phyloP scores from a whole-genome alignment of 2,329 filamentous ascomycete species.

The Dothideomycetes sp. region DNA sequence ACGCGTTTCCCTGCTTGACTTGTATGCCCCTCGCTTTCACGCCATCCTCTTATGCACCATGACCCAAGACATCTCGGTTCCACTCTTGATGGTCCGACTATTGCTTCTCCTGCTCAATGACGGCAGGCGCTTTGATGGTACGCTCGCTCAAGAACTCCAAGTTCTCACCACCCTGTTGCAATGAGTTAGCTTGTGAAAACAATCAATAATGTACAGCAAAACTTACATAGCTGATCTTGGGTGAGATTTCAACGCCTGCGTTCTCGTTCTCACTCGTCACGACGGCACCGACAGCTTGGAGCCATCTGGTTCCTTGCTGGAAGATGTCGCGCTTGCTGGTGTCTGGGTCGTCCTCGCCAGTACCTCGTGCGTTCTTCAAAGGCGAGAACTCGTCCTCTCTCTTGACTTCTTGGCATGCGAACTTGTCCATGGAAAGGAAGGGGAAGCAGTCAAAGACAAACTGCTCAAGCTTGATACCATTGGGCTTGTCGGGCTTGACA shows the following conservation, averaged over 20 bases:
- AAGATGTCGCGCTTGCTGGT: conserved; percentile 89
- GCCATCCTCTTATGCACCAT: too few relatives aligned
- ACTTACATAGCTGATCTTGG: conserved; percentile 91
- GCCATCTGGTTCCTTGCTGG: conserved; percentile 80
- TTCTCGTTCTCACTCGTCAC: conserved; percentile 56
- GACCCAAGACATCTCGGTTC: too few relatives aligned
- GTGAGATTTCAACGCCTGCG: conserved; percentile 79
- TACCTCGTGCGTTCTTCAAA: conserved; percentile 80
- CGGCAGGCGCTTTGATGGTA: conserved; percentile 54
- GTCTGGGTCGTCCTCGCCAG: conserved; percentile 85
- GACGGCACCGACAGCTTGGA: conserved; percentile 65
- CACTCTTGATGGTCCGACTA: too few relatives aligned
- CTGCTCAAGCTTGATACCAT: conserved; percentile 98
- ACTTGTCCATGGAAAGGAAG: conserved; percentile 73
- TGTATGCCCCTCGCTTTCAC: too few relatives aligned
- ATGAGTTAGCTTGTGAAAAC: neutral
- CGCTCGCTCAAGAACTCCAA: conserved; percentile 51
- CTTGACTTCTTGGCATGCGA: conserved; percentile 90
- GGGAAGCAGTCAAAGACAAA: conserved; percentile 99
- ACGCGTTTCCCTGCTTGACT: too few relatives aligned
- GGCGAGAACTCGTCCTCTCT: conserved; percentile 98
- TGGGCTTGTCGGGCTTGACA: conserved; percentile 87
- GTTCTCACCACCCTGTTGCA: conserved; percentile 50
- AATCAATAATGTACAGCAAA: neutral
- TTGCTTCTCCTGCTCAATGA: conserved; percentile 52